Percentiles rank a stretch among this genome's conserved stretches.
phyloP scores from a whole-genome alignment of 345 rosid genomes.

The Citrus hindsii region DNA sequence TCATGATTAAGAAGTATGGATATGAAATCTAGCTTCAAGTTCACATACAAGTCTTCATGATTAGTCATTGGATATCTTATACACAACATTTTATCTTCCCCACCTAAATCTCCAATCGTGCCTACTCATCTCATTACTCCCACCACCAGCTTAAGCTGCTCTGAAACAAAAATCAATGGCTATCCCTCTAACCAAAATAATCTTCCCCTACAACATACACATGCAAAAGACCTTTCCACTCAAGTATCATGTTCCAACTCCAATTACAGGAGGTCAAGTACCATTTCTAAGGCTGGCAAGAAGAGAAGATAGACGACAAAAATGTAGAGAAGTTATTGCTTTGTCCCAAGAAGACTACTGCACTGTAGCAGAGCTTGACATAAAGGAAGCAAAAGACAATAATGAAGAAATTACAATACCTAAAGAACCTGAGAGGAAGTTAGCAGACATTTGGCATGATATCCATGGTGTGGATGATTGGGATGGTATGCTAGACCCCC shows the following conservation, averaged over 20 bases:
- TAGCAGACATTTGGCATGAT: constrained; percentile 9
- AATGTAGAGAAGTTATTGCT: neutral
- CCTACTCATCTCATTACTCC: neutral
- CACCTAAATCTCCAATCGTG: neutral
- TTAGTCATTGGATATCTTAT: neutral
- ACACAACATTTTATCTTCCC: neutral
- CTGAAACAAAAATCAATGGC: neutral
- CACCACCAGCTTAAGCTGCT: neutral
- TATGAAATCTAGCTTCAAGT: neutral
- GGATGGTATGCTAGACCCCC: constrained; percentile 15
- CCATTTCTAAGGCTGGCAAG: neutral
- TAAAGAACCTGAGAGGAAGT: neutral
- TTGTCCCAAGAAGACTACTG: neutral
- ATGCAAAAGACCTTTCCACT: neutral
- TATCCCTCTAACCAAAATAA: neutral
- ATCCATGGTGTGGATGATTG: constrained; percentile 10
- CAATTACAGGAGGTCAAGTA: neutral
- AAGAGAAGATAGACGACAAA: neutral
- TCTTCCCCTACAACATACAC: neutral
- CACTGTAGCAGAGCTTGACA: neutral
- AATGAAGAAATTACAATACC: neutral
- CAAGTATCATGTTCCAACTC: neutral
- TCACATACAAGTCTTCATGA: neutral
- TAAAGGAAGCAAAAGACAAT: neutral
- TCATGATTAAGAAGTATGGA: neutral